Base-by-base conservation (phyloP, 2,329 filamentous ascomycete genomes). In the Trichophaea hybrida region DNA sequence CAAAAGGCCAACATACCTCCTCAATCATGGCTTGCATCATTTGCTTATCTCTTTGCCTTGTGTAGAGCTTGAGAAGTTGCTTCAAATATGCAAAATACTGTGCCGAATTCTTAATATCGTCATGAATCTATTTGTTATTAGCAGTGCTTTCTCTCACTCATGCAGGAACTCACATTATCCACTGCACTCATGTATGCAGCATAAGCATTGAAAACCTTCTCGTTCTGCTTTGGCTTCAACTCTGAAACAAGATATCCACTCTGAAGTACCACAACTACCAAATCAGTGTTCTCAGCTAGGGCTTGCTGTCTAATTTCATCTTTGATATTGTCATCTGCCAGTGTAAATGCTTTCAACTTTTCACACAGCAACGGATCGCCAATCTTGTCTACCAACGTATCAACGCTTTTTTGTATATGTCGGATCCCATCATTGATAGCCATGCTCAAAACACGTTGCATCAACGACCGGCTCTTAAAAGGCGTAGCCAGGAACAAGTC, bases 1-100 rank as follows among this genome's bases (percentile, higher is more conserved):
- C 6, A 50, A 13, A 48, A 5, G 32, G 15, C 4, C 56, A 17
- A 59, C 71, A 59, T 71, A 75, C 74, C 70, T 98, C 91, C 73
- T 97, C 90, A 56, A 98, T 93, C 69, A 97, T 83, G 63, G 83
- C 81, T 58, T 96, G 77, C 91, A 98, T 97, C 90, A 95, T 96
- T 35, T 83, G 77, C 81, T 98, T 98, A 72, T 98, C 93, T 52
- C 91, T 80, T 70, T 95, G 88, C 53, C 93, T 80, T 8, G 88
- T 91, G 72, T 89, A 86, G 37, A 98, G 77, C 75, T 97, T 97
- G 69, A 97, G 77, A 38, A 96, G 79, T 71, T 96, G 91, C 74
- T 98, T 98, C 67, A 98, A 77, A 69, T 94, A 85, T 1, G 91
- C 94, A 71, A 96, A 98, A 53, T 95, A 80, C 70, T 95, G 84